These are phyloP conservation scores for Agarophyton chilense DNA, from an alignment of 23 red algal genomes.

Conservation along the genomic window DNA sequence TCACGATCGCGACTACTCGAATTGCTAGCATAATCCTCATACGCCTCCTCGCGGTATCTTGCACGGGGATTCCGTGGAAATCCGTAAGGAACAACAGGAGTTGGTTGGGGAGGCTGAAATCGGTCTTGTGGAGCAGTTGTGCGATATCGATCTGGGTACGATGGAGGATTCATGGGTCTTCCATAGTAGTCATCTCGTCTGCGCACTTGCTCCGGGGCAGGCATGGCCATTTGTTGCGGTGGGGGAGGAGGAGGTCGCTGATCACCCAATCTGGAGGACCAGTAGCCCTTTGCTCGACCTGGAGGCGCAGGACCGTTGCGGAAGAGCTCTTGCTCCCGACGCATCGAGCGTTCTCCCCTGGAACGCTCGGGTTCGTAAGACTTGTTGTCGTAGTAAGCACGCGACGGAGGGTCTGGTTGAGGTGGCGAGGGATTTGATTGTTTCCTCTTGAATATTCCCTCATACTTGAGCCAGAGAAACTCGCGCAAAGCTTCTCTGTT, in stretches of 20 bases:
- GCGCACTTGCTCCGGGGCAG: neutral
- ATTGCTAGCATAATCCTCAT: constrained; percentile 57
- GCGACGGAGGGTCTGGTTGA: neutral
- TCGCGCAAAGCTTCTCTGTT: constrained; percentile 44
- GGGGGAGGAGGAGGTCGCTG: constrained; percentile 21
- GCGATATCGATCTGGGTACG: constrained; percentile 62
- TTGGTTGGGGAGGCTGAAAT: constrained; percentile 59
- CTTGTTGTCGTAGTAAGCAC: constrained; percentile 16
- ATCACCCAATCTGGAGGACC: constrained; percentile 33
- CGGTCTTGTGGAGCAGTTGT: constrained; percentile 6
- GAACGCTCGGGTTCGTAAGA: constrained; percentile 5
- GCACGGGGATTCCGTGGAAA: constrained; percentile 12
- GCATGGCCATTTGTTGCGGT: neutral
- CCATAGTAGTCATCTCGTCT: constrained; percentile 52
- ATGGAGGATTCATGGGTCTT: neutral
- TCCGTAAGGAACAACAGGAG: constrained; percentile 43
- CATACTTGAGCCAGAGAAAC: constrained; percentile 75
- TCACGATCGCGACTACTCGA: constrained; percentile 21
- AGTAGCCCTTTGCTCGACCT: constrained; percentile 31
- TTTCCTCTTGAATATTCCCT: constrained; percentile 53
- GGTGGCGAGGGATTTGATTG: neutral
- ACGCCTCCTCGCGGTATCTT: constrained; percentile 28
- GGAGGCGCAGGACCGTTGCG: constrained; percentile 28
- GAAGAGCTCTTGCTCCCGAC: constrained; percentile 51
- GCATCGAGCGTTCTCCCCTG: constrained; percentile 12